Evolutionary conservation across 2,329 filamentous ascomycete genomes (phyloP), one percentile per base, ranked within the genome.

Genomic region (Talaromyces sp.): DNA sequence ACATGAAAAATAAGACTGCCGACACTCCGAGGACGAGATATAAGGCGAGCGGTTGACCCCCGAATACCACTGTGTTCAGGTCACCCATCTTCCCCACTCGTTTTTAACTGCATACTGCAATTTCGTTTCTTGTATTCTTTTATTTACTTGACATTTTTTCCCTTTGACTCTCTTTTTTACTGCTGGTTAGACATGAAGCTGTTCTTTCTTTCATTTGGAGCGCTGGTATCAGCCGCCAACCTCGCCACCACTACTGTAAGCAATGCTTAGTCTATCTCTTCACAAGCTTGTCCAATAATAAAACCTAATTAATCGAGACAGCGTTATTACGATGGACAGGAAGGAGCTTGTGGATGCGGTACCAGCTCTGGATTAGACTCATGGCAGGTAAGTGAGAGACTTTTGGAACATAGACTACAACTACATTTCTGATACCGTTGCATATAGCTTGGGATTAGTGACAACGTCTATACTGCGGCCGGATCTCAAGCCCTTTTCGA

Each of bases 341-440:
- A 71, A 55, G 71, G 71, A 26, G 70, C 71, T 14, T 73, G 71
- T 58, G 71, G 71, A 26, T 73, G 71, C 32, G 71, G 71, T 4
- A 60, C 61, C 29, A 60, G 52, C 41, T 67, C 65, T 14, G 68
- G 69, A 5, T 49, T 53, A n/a, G 68, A 65, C 56, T 58, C 65
- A n/a, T 73, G 71, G 70, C 70, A 71, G 64, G 66, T 66, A 26
- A 50, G 61, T 62, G 71, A 1, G 1, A 17, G 3, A 24, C 9
- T 46, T 46, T 14, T 52, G 6, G 27, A 29, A 52, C 49, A 52
- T 11, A 3, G 9, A 27, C 26, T 10, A 19, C 55, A 57, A n/a
- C 5, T 24, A 14, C 5, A 32, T 50, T 50, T 26, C 19, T 57
- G 7, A 41, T 17, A n/a, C 13, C 10, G 31, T 21, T 3, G 13